These are phyloP conservation scores for Aspergillus ostianus DNA, from an alignment of 495 filamentous ascomycete genomes.

Conservation along the genomic window DNA sequence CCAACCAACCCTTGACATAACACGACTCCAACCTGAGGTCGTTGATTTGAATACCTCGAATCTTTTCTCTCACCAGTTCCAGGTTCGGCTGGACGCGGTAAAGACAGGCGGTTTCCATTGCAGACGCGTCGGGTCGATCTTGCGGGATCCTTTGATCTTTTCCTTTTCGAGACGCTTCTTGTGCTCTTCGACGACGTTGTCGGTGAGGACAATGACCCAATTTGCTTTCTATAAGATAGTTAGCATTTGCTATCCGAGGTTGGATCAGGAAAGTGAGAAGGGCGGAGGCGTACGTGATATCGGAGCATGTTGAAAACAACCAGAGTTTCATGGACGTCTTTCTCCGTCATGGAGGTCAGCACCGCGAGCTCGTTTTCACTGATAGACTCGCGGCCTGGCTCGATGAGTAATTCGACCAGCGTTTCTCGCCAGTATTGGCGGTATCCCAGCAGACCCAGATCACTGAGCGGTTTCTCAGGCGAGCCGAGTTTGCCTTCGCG, in stretches of 20 bases:
- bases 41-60: background rate
- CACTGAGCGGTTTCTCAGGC: slow-evolving; percentile 93
- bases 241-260: slow-evolving; percentile 12
- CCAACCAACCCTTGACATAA: background rate
- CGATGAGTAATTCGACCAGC: slow-evolving; percentile 77
- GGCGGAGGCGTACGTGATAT: slow-evolving; percentile 60
- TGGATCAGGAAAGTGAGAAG: background rate
- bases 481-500: slow-evolving; percentile 92
- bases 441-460: slow-evolving; percentile 88
- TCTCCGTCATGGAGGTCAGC: slow-evolving; percentile 87
- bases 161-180: slow-evolving; percentile 72
- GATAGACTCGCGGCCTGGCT: slow-evolving; percentile 56
- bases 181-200: slow-evolving; percentile 74
- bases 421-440: slow-evolving; percentile 96
- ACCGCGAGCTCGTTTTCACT: slow-evolving; percentile 79
- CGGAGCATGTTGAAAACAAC: slow-evolving; percentile 91
- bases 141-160: slow-evolving; percentile 69
- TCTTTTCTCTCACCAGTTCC: slow-evolving; percentile 73
- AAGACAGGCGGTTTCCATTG: slow-evolving; percentile 97
- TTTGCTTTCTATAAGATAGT: slow-evolving; percentile 68
- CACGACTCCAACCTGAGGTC: background rate
- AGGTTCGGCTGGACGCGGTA: slow-evolving; percentile 81
- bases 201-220: slow-evolving; percentile 84
- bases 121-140: slow-evolving; percentile 73
- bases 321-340: slow-evolving; percentile 89